phyloP scores from a whole-genome alignment of 2,329 filamentous ascomycete genomes.

The Neoascochyta sp. region DNA sequence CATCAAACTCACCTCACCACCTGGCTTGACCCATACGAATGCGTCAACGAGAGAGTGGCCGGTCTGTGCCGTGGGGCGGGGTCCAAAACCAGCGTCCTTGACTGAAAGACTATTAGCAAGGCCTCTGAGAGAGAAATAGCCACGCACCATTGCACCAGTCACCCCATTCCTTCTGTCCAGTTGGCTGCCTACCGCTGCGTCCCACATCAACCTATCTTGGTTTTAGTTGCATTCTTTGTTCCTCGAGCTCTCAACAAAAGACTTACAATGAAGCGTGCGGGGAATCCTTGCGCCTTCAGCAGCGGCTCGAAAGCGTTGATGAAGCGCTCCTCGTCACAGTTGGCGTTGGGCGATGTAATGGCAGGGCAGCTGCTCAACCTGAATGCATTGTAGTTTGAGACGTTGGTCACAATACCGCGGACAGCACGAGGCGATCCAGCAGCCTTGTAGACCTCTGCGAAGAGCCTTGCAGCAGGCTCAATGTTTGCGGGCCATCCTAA shows the following conservation, averaged over 20 bases:
- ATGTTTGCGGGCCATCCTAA: slow-evolving; percentile 62
- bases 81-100: slow-evolving; percentile 60
- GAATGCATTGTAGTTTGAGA: slow-evolving; percentile 58
- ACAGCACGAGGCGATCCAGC: slow-evolving; percentile 48
- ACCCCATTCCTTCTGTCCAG: slow-evolving; percentile 55
- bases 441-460: slow-evolving; percentile 46
- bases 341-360: slow-evolving; percentile 46
- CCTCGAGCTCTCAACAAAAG: no score
- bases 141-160: slow-evolving; percentile 71
- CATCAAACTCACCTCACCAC: slow-evolving; percentile 47
- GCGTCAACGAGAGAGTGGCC: slow-evolving; percentile 58
- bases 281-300: slow-evolving; percentile 46
- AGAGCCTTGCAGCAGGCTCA: slow-evolving; percentile 48
- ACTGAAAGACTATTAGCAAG: no score
- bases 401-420: slow-evolving; percentile 55
- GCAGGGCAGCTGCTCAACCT: slow-evolving; percentile 44
- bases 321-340: slow-evolving; percentile 54
- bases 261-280: slow-evolving; percentile 55
- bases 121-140: no score
- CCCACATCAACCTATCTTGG: slow-evolving; percentile 49
- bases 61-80: slow-evolving; percentile 61
- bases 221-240: no score
- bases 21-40: slow-evolving; percentile 69
- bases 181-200: slow-evolving; percentile 61
- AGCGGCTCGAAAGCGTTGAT: slow-evolving; percentile 52